Conservation (phyloP, 208 protist species). For the Crithidia sp. region DNA sequence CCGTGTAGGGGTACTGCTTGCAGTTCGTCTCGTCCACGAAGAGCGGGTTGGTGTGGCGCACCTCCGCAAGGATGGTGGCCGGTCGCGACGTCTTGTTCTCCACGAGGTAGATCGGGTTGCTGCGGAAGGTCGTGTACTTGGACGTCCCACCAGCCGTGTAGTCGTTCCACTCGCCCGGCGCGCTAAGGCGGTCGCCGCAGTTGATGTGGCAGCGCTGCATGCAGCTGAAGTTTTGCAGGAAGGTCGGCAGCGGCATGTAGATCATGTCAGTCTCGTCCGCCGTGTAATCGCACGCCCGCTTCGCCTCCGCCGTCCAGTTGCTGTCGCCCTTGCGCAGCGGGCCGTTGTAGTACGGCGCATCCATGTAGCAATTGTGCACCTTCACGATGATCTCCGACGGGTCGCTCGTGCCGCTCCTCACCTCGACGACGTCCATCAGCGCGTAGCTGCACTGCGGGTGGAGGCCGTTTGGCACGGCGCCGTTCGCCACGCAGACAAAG, state of each 20-base stretch:
- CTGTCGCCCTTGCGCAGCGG: constrained; percentile 46
- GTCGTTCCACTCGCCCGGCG: constrained; percentile 72
- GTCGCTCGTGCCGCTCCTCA: constrained; percentile 42
- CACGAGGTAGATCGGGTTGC: constrained; percentile 85
- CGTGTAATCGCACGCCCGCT: constrained; percentile 50
- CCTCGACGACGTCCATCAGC: constrained; percentile 69
- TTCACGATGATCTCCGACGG: constrained; percentile 65
- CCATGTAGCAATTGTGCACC: constrained; percentile 80
- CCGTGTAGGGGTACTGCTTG: constrained; percentile 84
- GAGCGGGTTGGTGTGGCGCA: constrained; percentile 57
- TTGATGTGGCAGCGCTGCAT: constrained; percentile 89
- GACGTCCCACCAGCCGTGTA: constrained; percentile 69
- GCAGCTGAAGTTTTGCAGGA: constrained; percentile 81
- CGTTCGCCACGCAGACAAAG: constrained; percentile 71
- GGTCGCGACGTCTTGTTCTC: constrained; percentile 78
- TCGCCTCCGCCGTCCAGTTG: constrained; percentile 58
- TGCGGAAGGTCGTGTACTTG: constrained; percentile 88
- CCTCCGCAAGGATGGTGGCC: constrained; percentile 69
- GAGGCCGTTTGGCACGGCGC: constrained; percentile 58
- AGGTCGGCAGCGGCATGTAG: constrained; percentile 69
- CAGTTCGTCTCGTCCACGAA: constrained; percentile 63
- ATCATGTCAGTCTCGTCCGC: constrained; percentile 50
- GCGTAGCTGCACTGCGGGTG: constrained; percentile 81
- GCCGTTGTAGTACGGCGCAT: constrained; percentile 64
- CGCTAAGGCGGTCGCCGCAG: constrained; percentile 80